Evolutionary conservation across 2,329 filamentous ascomycete species (phyloP).

Genomic region (Orbilia ellipsospora): DNA sequence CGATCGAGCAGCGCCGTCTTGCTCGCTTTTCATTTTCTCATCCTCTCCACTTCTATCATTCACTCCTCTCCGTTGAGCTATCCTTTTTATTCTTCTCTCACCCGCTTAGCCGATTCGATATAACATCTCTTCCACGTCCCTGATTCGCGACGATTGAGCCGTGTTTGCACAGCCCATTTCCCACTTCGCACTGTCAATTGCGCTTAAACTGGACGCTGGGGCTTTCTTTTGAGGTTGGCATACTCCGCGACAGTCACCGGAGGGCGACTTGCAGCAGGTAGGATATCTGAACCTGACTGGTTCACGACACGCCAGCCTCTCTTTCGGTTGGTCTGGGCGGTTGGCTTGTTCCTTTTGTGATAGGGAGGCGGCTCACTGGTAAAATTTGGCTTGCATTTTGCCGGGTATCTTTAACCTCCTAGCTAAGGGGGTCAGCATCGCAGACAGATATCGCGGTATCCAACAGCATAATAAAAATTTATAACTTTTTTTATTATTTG

Average conservation of each 20-base stretch:
- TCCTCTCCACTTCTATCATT: slow-evolving; percentile 22
- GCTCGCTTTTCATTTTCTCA: slow-evolving; percentile 26
- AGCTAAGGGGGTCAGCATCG: slow-evolving; percentile 34
- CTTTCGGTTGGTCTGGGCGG: slow-evolving; percentile 40
- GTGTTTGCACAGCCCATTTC: slow-evolving; percentile 35
- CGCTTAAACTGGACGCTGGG: slow-evolving; percentile 32
- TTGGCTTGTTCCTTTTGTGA: slow-evolving; percentile 34
- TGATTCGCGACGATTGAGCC: slow-evolving; percentile 42
- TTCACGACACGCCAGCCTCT: slow-evolving; percentile 13
- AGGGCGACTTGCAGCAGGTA: slow-evolving; percentile 16
- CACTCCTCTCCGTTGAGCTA: slow-evolving; percentile 21
- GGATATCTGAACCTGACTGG: slow-evolving; percentile 43
- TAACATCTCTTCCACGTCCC: slow-evolving; percentile 22
- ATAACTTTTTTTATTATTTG: no score
- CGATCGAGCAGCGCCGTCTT: slow-evolving; percentile 44
- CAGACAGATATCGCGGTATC: not conserved
- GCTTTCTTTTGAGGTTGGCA: slow-evolving; percentile 2
- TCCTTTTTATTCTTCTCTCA: slow-evolving; percentile 36
- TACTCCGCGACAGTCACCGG: slow-evolving; percentile 41
- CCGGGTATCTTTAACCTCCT: slow-evolving; percentile 42
- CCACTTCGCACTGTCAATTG: slow-evolving; percentile 13
- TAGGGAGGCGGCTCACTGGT: slow-evolving; percentile 26
- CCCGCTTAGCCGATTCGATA: slow-evolving; percentile 46
- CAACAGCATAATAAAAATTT: not conserved
- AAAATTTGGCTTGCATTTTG: slow-evolving; percentile 42